A percentile compares a stretch with the other conserved stretches of the same genome.
phyloP scores from a whole-genome alignment of 495 filamentous ascomycete genomes.

The Neurospora sublineolata region DNA sequence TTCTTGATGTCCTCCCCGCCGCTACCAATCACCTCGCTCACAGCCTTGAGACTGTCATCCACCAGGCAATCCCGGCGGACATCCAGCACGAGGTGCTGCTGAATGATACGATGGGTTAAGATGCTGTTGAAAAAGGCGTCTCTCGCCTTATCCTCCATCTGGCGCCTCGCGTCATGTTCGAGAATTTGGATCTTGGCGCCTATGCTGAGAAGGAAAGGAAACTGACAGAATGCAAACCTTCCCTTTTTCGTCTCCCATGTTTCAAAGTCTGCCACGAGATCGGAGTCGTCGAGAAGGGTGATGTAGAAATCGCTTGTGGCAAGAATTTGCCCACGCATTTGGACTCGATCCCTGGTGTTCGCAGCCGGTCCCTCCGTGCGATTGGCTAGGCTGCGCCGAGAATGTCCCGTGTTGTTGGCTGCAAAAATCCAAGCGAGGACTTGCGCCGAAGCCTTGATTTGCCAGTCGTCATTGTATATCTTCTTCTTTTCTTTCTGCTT shows the following conservation, averaged over 20 bases:
- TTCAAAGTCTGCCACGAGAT: slow-evolving; percentile 82
- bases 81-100: slow-evolving; percentile 69
- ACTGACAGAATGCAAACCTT: slow-evolving; percentile 86
- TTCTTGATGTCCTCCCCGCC: slow-evolving; percentile 89
- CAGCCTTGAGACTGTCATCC: slow-evolving; percentile 76
- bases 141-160: slow-evolving; percentile 83
- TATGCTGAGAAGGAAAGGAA: slow-evolving; percentile 87
- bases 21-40: slow-evolving; percentile 77
- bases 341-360: slow-evolving; percentile 18
- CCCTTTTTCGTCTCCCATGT: slow-evolving; percentile 67
- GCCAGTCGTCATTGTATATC: slow-evolving; percentile 80
- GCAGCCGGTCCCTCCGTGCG: not conserved
- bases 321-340: slow-evolving; percentile 29
- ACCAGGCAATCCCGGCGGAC: slow-evolving; percentile 82
- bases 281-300: slow-evolving; percentile 70
- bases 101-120: slow-evolving; percentile 57
- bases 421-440: slow-evolving; percentile 76
- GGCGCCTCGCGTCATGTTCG: slow-evolving; percentile 79
- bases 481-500: slow-evolving; percentile 44
- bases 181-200: slow-evolving; percentile 89
- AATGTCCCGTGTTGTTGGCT: slow-evolving; percentile 54
- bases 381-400: slow-evolving; percentile 13
- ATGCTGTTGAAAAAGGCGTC: slow-evolving; percentile 90
- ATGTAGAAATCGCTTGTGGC: slow-evolving; percentile 83
- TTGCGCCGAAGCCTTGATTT: slow-evolving; percentile 69